Base-by-base conservation (phyloP, 176 grass and related monocot genomes). In the Poa annua region DNA sequence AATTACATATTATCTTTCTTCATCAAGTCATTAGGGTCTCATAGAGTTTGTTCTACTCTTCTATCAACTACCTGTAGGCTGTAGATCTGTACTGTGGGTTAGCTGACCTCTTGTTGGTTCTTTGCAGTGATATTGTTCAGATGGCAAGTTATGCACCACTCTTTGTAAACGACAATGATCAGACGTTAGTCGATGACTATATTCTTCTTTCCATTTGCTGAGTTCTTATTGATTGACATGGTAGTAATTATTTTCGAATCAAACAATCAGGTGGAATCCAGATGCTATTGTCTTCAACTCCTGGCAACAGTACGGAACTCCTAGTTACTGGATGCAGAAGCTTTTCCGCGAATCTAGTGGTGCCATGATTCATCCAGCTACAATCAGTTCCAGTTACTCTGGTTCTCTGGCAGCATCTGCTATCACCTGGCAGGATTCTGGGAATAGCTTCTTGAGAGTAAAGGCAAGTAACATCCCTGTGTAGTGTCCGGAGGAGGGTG, bases 91-190 rank as follows among this genome's bases (percentile, higher is more conserved):
- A 66, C 25, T 15, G 33, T 59, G 60, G 49, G 45, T 50, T 38
- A 72, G 52, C 52, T 82, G 38, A 60, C 52, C 17, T 47, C 6
- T 42, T 88, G 32, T 44, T 82, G 33, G 44, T 88, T 60, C 15
- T 74, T 87, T 94, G 84, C 88, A 94, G 94, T 84, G 92, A 94
- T 74, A 6, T 88, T 66, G 90, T 97, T 55, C 72, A 84, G 54
- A 91, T 97, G 95, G 92, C 95, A 78, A 88, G 84, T 67, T 97
- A 97, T 79, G 95, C 95, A 11, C 95, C 90, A 20, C 92, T 97
- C 22, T 92, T 97, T 21, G 86, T 97, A 20, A 94, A 97, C 19
- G 39, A 77, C 21, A 91, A 94, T 21, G 77, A 94, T 74, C 90
- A 52, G 33, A 83, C 74, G 95, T 97, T 5, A 84, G 54, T 38